Evolutionary conservation across 148 eudicot genomes (phyloP), one percentile per base, ranked within the genome.

Genomic region (Bassia scoparia): DNA sequence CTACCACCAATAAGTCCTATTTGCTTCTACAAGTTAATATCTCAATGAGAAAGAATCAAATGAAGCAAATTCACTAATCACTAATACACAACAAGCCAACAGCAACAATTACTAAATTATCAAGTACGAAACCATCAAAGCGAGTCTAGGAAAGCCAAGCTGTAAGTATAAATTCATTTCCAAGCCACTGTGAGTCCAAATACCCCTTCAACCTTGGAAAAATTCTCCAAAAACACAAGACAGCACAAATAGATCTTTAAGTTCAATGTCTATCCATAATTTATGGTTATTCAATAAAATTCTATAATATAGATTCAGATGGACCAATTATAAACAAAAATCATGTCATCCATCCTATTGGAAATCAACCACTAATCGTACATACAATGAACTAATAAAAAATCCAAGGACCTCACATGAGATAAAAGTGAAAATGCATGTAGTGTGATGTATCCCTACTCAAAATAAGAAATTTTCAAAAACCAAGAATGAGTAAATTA

Each of bases 21-120:
- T 61, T 61, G 38, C 65, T 61, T 16, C 65, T 16, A 61, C 65
- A 31, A 61, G 33, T n/a, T n/a, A n/a, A n/a, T n/a, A n/a, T n/a
- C n/a, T n/a, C n/a, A n/a, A n/a, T n/a, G 46, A 41, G 46, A 41
- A 41, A 7, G 46, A 41, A 41, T 41, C 5, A 41, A 2, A 41
- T 60, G 37, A 16, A 60, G 18, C 0, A 15, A 60, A 15, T 14
- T 7, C 30, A 30, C 35, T n/a, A n/a, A n/a, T n/a, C n/a, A n/a
- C n/a, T n/a, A n/a, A 15, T 14, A 29, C 33, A 16, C 46, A 41
- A 41, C 46, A 41, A 5, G 43, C 9, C 5, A 14, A 1, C 62
- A 29, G n/a, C 27, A 13, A 13, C 37, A 5, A 29, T 14, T 60
- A 29, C 2, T 41, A 11, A 8, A 41, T 7, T 41, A 41, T 41